Percentiles rank a stretch among this genome's conserved stretches.
Evolutionary conservation across 1,284 basidiomycete genomes (phyloP).

Genomic region (Trametes versicolor): DNA sequence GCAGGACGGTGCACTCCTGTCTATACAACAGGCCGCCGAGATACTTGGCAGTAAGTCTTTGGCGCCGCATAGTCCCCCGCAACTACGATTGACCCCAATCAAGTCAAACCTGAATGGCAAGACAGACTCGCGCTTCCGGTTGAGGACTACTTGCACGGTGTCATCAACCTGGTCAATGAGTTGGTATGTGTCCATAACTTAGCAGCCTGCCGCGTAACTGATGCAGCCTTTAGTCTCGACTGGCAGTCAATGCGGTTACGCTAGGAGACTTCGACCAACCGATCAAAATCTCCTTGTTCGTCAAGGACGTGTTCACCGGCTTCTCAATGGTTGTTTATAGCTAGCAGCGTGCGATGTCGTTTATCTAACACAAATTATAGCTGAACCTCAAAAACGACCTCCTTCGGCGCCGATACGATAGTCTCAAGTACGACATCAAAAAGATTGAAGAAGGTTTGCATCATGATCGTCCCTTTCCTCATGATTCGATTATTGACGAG

Average conservation of each 20-base stretch:
- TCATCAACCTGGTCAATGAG: constrained; percentile 86
- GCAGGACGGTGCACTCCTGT: constrained; percentile 64
- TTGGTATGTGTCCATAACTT: constrained; percentile 51
- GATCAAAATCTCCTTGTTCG: constrained; percentile 80
- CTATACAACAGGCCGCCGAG: constrained; percentile 60
- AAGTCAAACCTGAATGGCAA: constrained; percentile 78
- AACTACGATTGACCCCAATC: constrained; percentile 3
- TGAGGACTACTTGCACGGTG: constrained; percentile 88
- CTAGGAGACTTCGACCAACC: constrained; percentile 85
- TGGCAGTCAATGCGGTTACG: constrained; percentile 86
- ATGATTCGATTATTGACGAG: background rate
- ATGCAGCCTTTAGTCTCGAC: constrained; percentile 65
- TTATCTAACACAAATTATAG: constrained; percentile 47
- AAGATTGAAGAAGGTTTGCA: constrained; percentile 85
- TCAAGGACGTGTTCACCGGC: constrained; percentile 84
- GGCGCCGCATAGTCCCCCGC: background rate
- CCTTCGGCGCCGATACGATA: constrained; percentile 82
- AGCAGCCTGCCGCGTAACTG: constrained; percentile 1
- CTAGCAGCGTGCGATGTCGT: background rate
- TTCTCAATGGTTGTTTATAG: constrained; percentile 77
- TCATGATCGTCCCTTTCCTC: background rate
- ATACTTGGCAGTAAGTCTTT: constrained; percentile 72
- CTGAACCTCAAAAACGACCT: constrained; percentile 91
- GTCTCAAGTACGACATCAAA: constrained; percentile 89
- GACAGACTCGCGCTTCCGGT: constrained; percentile 72